Evolutionary conservation across 2,329 filamentous ascomycete species (phyloP).

Genomic region (Neoarthrinium moseri): DNA sequence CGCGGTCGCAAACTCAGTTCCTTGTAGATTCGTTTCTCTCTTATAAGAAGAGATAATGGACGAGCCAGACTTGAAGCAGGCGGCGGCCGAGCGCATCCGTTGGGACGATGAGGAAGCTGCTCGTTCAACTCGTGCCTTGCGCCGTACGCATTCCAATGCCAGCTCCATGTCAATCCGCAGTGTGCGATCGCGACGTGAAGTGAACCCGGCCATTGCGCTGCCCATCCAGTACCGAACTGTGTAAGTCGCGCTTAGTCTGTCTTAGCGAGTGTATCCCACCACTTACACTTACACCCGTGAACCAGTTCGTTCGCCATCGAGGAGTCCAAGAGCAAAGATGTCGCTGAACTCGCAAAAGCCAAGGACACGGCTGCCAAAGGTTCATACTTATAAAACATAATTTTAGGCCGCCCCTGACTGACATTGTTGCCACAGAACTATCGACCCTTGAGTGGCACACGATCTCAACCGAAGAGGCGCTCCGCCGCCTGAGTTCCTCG

Average conservation of each 20-base stretch:
- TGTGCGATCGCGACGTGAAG: conserved; percentile 33
- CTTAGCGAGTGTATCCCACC: neutral
- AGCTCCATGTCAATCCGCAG: conserved; percentile 42
- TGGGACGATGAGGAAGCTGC: conserved; percentile 36
- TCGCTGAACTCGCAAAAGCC: conserved; percentile 35
- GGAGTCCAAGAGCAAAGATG: conserved; percentile 48
- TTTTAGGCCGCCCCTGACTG: conserved; percentile 6
- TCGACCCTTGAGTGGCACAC: conserved; percentile 68
- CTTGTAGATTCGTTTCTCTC: neutral
- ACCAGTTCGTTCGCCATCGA: conserved; percentile 54
- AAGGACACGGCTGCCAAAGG: conserved; percentile 41
- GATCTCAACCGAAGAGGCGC: conserved; percentile 56
- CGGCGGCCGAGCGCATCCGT: conserved; percentile 27
- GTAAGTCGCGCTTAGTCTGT: conserved; percentile 30
- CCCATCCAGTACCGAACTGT: conserved; percentile 57
- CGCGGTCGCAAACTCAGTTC: neutral
- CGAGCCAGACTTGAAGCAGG: conserved; percentile 21
- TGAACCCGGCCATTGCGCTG: conserved; percentile 40
- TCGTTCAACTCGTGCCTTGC: conserved; percentile 20
- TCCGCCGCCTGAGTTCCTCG: conserved; percentile 57
- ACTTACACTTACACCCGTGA: conserved; percentile 1
- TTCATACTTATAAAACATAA: conserved; percentile 8
- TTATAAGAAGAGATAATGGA: conserved; percentile 22
- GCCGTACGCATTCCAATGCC: conserved; percentile 26
- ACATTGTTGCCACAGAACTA: conserved; percentile 44